Conservation (phyloP, 108 stramenopile genomes). For the Pseudonitzschia delicatissima region DNA sequence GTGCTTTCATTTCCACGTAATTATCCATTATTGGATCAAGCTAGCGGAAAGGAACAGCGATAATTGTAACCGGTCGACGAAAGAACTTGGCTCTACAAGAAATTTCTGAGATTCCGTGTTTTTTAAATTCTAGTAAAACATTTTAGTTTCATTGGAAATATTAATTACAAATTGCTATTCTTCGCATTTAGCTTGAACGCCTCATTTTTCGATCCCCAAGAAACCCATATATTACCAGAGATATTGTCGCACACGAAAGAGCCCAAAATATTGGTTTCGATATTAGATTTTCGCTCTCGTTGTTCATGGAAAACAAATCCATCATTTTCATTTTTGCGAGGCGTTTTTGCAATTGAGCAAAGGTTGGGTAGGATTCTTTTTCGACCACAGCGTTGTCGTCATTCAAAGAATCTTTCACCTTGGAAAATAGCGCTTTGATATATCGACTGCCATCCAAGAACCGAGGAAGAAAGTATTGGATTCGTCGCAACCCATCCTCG, state of each 20-base stretch:
- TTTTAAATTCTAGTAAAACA: too few relatives aligned
- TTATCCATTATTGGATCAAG: too few relatives aligned
- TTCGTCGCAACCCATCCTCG: slow-evolving; percentile 5
- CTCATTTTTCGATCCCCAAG: neutral
- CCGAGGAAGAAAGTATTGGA: slow-evolving; percentile 13
- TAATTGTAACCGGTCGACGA: too few relatives aligned
- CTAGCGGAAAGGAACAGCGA: too few relatives aligned
- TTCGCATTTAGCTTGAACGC: too few relatives aligned
- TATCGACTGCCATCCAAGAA: neutral
- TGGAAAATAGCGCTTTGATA: slow-evolving; percentile 11
- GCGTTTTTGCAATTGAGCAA: neutral
- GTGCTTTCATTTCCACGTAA: too few relatives aligned
- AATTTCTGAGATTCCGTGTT: too few relatives aligned
- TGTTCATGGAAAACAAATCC: neutral
- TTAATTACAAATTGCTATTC: neutral
- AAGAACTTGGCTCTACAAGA: too few relatives aligned
- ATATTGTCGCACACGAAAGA: neutral
- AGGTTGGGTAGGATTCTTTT: slow-evolving; percentile 7
- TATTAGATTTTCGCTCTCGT: neutral
- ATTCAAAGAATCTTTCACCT: slow-evolving; percentile 21
- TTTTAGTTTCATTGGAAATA: neutral
- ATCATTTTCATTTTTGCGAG: neutral
- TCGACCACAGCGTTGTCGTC: slow-evolving; percentile 10
- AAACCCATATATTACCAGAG: neutral
- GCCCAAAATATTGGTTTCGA: neutral